Evolutionary conservation across 441 rosid species (phyloP), one percentile per base, ranked within the genome.

Genomic region (Raphanus hybrid): DNA sequence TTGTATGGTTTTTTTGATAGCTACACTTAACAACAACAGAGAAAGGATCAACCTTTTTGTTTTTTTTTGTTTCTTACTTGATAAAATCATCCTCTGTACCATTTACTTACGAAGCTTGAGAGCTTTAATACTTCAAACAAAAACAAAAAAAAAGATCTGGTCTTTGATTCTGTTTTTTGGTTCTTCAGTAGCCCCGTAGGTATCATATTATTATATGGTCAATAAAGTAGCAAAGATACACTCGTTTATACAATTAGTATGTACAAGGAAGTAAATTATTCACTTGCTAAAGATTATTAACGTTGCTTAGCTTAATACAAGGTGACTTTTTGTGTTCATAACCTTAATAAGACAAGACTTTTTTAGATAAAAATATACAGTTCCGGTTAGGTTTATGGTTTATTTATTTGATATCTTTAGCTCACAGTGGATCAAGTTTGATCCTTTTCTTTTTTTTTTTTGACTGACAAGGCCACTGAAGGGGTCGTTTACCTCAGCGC

Each of bases 401-500:
- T 59, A 60, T 65, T 55, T 65, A 32, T 14, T 57, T 58, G 26
- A 34, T 35, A 65, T 71, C 62, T 71, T 16, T 66, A 10, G 35
- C 69, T n/a, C 57, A 29, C 39, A 26, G 15, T 61, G 48, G 65
- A 27, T 78, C 7, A 62, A 61, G 70, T 35, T 73, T 68, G 34
- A 78, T 67, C 15, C 70, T 67, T 67, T 35, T n/a, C n/a, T n/a
- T n/a, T 60, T 67, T 67, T 12, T 57, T 58, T 50, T 43, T 37
- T 2, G 45, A 66, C 58, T 59, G 64, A 70, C 18, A 45, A 43
- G 15, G 50, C 48, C 64, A 79, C 6, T 0, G 50, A 80, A 65
- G 48, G 45, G 18, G 67, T 67, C 0, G 15, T 70, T 39, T 32
- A 63, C 58, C 73, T 87, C 76, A 88, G 48, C 98, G 96, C 82